Conservation (phyloP, 176 grass and related monocot species). For the Thinopyrum elongatum region DNA sequence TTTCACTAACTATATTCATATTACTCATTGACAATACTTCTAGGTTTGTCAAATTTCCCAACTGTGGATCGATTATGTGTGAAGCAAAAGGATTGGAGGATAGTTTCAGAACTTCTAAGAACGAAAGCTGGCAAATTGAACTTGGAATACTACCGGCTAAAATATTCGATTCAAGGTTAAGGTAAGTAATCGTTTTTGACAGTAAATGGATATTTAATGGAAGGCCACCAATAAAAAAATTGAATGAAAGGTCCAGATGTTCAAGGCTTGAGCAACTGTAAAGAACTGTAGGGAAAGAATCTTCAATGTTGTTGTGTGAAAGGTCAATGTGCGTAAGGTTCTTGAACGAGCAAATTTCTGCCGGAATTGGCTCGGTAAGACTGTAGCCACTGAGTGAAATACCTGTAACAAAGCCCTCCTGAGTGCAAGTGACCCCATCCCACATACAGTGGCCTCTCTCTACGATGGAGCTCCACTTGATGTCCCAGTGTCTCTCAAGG, state of each 20-base stretch:
- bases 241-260: not conserved
- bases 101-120: constrained; percentile 12
- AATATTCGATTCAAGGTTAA: not conserved
- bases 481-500: not conserved
- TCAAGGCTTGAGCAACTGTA: not conserved
- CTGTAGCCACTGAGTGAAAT: not conserved
- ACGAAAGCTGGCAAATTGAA: not conserved
- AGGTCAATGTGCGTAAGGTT: not conserved
- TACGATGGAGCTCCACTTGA: not conserved
- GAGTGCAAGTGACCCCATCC: not conserved
- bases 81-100: constrained; percentile 33
- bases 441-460: not conserved
- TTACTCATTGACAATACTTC: constrained; percentile 23
- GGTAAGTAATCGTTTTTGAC: not conserved
- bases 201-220: not conserved
- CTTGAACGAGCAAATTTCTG: not conserved
- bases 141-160: not conserved
- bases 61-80: constrained; percentile 8
- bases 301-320: not conserved
- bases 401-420: not conserved
- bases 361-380: not conserved
- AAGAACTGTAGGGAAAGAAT: not conserved
- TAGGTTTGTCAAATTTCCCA: constrained; percentile 41
- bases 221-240: not conserved
- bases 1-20: constrained; percentile 20